phyloP scores from a whole-genome alignment of 2,329 filamentous ascomycete species.

The Geosmithia morbida region DNA sequence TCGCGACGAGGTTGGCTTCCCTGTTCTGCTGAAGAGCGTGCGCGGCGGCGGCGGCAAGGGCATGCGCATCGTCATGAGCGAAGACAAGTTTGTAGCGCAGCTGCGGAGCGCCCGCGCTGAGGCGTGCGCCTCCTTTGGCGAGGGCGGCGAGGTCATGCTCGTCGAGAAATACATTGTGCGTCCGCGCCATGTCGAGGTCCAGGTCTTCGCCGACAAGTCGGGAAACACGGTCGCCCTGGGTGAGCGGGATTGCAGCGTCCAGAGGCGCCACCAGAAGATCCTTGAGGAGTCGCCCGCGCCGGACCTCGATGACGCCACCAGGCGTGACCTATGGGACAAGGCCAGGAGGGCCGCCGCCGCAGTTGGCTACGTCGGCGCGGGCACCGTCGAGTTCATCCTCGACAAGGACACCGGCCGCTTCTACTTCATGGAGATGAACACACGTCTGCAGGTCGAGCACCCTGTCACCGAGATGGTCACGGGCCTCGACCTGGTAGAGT shows the following conservation, averaged over 20 bases:
- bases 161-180: constrained; percentile 72
- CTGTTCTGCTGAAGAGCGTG: constrained; percentile 68
- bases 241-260: constrained; percentile 78
- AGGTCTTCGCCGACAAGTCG: constrained; percentile 73
- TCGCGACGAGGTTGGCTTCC: constrained; percentile 46
- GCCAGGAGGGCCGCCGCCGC: constrained; percentile 53
- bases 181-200: constrained; percentile 77
- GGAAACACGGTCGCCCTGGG: constrained; percentile 73
- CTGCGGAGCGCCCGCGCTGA: constrained; percentile 61
- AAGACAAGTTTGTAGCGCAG: constrained; percentile 56
- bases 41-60: constrained; percentile 75
- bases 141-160: constrained; percentile 65
- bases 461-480: constrained; percentile 69
- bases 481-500: constrained; percentile 69
- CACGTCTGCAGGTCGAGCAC: constrained; percentile 89
- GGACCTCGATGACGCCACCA: constrained; percentile 39
- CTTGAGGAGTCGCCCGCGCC: constrained; percentile 81
- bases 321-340: constrained; percentile 51
- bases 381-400: constrained; percentile 82
- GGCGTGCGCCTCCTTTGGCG: constrained; percentile 67
- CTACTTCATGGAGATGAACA: constrained; percentile 76
- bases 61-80: constrained; percentile 57
- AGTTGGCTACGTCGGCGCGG: constrained; percentile 76
- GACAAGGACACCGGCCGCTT: constrained; percentile 71
- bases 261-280: constrained; percentile 80